Evolutionary conservation across 306 rosid species (phyloP).

Genomic region (Cucumis cinereus): DNA sequence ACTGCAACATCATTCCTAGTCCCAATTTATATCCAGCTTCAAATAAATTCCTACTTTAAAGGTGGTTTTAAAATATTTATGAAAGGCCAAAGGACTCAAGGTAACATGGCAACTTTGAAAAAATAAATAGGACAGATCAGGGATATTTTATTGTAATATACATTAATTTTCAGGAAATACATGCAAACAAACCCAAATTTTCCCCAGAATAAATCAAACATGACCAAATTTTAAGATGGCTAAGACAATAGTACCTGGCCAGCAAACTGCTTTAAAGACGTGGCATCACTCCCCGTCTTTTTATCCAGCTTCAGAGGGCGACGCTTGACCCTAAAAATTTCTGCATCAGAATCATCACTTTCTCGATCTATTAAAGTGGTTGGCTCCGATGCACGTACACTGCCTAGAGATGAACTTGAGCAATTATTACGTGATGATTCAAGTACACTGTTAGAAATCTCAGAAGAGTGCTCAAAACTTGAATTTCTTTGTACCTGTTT

Average conservation of each 20-base stretch:
- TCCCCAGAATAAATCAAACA: neutral
- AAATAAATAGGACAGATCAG: too few relatives aligned
- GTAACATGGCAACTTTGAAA: too few relatives aligned
- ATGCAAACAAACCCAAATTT: neutral
- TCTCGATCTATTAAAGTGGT: slow-evolving; percentile 32
- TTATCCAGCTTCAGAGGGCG: slow-evolving; percentile 67
- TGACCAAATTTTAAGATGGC: neutral
- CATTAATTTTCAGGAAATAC: neutral
- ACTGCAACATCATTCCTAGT: neutral
- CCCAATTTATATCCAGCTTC: too few relatives aligned
- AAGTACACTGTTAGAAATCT: slow-evolving; percentile 28
- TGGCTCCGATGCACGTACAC: slow-evolving; percentile 10
- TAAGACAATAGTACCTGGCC: slow-evolving; percentile 43
- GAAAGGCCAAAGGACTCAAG: neutral
- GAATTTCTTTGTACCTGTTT: slow-evolving; percentile 39
- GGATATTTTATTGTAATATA: too few relatives aligned
- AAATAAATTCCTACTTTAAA: too few relatives aligned
- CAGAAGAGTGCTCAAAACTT: slow-evolving; percentile 21
- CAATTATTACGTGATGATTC: slow-evolving; percentile 31
- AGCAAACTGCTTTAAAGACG: slow-evolving; percentile 34
- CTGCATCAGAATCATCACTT: slow-evolving; percentile 82
- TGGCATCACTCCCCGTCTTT: slow-evolving; percentile 25
- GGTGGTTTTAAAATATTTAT: neutral
- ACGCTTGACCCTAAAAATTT: slow-evolving; percentile 83
- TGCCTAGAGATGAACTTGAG: slow-evolving; percentile 5